A percentile compares a stretch with the other conserved stretches of the same genome.
phyloP scores from a whole-genome alignment of 805 yeast genomes.

The Vanderwaltozyma yarrowii region DNA sequence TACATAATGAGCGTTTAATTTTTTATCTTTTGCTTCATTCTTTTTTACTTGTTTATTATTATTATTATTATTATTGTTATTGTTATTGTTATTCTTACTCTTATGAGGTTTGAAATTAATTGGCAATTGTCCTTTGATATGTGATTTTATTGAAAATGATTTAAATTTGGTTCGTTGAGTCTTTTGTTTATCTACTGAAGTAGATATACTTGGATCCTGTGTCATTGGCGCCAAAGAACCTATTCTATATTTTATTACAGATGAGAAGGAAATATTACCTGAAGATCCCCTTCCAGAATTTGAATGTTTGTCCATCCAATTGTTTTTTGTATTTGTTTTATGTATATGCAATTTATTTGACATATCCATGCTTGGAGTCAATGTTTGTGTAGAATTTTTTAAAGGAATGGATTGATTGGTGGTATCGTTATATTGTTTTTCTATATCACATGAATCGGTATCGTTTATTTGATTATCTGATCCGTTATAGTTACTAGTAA shows the following conservation, averaged over 20 bases:
- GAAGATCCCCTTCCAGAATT: slow-evolving; percentile 2
- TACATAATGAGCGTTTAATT: slow-evolving; percentile 8
- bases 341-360: not conserved
- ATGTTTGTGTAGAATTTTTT: slow-evolving; percentile 27
- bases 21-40: not conserved
- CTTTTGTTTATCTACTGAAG: not conserved
- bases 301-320: not conserved
- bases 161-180: not conserved
- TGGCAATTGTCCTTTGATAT: too few relatives aligned
- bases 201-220: not conserved
- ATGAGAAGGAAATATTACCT: slow-evolving; percentile 16
- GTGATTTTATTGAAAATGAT: not conserved
- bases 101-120: not conserved
- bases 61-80: not conserved
- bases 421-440: too few relatives aligned
- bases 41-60: not conserved
- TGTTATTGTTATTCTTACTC: not conserved
- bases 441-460: too few relatives aligned
- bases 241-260: slow-evolving; percentile 21
- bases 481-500: too few relatives aligned
- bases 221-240: slow-evolving; percentile 2
- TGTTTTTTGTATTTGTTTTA: not conserved
- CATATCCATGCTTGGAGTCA: slow-evolving; percentile 23
- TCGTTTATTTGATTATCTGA: too few relatives aligned
- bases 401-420: slow-evolving; percentile 15